Percentiles rank a stretch among this genome's conserved stretches.
These are phyloP conservation scores for Draba incana DNA, from an alignment of 345 rosid species.

Conservation along the genomic window DNA sequence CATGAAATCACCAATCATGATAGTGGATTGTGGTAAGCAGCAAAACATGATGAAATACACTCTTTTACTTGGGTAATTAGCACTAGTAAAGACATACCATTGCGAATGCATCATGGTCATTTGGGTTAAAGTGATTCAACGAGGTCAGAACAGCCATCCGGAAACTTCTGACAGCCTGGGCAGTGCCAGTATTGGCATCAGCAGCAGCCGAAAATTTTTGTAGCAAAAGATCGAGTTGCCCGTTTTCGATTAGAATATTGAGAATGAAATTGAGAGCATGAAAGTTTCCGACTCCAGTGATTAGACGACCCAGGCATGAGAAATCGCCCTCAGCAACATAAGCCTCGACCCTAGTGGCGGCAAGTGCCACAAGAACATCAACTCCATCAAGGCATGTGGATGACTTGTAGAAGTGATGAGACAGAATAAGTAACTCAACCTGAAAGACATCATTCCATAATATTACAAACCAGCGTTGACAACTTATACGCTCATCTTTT, in stretches of 20 bases:
- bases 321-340: constrained; percentile 95
- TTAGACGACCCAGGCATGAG: constrained; percentile 89
- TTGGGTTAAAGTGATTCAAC: constrained; percentile 87
- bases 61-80: constrained; percentile 24
- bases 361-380: constrained; percentile 97
- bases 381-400: constrained; percentile 99
- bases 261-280: constrained; percentile 94
- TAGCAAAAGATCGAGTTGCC: constrained; percentile 94
- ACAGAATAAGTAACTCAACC: constrained; percentile 97
- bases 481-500: constrained; percentile 16
- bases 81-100: constrained; percentile 57
- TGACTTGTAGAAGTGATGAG: constrained; percentile 97
- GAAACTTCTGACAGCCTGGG: constrained; percentile 92
- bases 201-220: constrained; percentile 93
- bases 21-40: constrained; percentile 18
- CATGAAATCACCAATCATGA: constrained; percentile 11
- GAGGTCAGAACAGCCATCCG: constrained; percentile 96
- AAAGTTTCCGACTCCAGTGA: constrained; percentile 96
- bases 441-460: constrained; percentile 41
- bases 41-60: constrained; percentile 14
- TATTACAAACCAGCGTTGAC: constrained; percentile 20
- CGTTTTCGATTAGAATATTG: constrained; percentile 92
- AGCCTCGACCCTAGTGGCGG: constrained; percentile 95
- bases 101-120: constrained; percentile 89
- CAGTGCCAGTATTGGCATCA: constrained; percentile 71